Conservation (phyloP, 331 rosid genomes). For the Arachis monticola region DNA sequence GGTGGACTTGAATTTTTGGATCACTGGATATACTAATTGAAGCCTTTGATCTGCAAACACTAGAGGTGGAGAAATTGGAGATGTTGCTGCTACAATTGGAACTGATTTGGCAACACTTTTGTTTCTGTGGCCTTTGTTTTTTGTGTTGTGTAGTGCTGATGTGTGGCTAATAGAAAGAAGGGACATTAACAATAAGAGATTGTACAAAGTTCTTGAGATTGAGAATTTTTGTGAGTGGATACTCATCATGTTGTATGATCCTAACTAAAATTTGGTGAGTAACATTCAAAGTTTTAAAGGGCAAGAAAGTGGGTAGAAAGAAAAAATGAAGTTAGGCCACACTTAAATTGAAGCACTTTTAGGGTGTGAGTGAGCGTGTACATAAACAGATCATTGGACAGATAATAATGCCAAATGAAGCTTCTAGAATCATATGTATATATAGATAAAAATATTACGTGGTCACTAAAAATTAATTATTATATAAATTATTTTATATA, state of each 20-base stretch:
- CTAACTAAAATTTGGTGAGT: background rate
- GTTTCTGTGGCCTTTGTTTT: slow-evolving; percentile 23
- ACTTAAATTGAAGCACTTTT: slow-evolving; percentile 7
- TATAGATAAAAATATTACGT: too few species aligned
- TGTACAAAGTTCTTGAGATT: slow-evolving; percentile 36
- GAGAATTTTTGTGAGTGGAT: slow-evolving; percentile 30
- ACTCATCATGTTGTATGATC: slow-evolving; percentile 43
- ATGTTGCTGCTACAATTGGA: slow-evolving; percentile 38
- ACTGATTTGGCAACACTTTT: slow-evolving; percentile 10
- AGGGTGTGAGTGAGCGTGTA: background rate
- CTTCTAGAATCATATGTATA: background rate
- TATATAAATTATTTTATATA: too few species aligned
- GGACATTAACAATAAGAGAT: slow-evolving; percentile 47
- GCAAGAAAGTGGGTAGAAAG: slow-evolving; percentile 35
- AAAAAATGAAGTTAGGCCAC: slow-evolving; percentile 24
- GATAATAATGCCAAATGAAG: slow-evolving; percentile 34
- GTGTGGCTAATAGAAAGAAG: slow-evolving; percentile 31
- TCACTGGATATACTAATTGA: slow-evolving; percentile 59
- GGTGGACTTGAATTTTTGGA: slow-evolving; percentile 84
- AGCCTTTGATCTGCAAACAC: slow-evolving; percentile 74
- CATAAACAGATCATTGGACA: slow-evolving; percentile 26
- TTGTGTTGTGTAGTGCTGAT: slow-evolving; percentile 32
- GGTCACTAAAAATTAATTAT: too few species aligned
- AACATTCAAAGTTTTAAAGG: slow-evolving; percentile 24
- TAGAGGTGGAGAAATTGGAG: slow-evolving; percentile 41